Evolutionary conservation across 83 land plant species (phyloP).

Genomic region (Picea abies): DNA sequence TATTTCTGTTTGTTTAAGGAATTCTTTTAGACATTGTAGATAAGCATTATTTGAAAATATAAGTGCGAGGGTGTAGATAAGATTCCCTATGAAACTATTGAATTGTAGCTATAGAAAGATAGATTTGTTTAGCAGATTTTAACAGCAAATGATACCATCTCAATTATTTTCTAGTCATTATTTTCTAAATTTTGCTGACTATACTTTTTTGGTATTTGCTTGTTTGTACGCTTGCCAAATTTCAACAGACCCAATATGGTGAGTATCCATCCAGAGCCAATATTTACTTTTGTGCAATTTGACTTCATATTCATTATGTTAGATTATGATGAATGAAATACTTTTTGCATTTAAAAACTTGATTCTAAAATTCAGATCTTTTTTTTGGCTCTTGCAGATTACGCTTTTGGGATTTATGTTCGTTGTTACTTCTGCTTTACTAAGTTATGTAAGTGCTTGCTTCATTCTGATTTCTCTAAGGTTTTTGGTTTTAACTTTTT

Average conservation of each 20-base stretch:
- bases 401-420: slow-evolving; percentile 44
- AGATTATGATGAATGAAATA: neutral
- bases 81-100: neutral
- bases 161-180: neutral
- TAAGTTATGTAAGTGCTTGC: slow-evolving; percentile 47
- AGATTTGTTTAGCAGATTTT: neutral
- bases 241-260: slow-evolving; percentile 50
- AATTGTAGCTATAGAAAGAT: neutral
- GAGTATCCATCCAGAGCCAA: neutral
- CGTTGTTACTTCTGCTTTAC: slow-evolving; percentile 34
- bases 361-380: neutral
- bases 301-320: neutral
- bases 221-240: neutral
- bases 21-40: no score
- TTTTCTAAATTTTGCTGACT: neutral
- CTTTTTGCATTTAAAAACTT: neutral
- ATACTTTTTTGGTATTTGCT: neutral
- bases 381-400: slow-evolving; percentile 30
- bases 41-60: no score
- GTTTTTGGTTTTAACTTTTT: neutral
- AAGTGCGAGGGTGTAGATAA: no score
- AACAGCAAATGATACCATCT: neutral
- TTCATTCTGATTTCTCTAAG: neutral
- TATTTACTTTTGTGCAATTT: neutral
- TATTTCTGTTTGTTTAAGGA: no score